A percentile compares a stretch with the other conserved stretches of the same genome.
phyloP scores from a whole-genome alignment of 1,284 basidiomycete genomes.

The Gymnopus androsaceus region DNA sequence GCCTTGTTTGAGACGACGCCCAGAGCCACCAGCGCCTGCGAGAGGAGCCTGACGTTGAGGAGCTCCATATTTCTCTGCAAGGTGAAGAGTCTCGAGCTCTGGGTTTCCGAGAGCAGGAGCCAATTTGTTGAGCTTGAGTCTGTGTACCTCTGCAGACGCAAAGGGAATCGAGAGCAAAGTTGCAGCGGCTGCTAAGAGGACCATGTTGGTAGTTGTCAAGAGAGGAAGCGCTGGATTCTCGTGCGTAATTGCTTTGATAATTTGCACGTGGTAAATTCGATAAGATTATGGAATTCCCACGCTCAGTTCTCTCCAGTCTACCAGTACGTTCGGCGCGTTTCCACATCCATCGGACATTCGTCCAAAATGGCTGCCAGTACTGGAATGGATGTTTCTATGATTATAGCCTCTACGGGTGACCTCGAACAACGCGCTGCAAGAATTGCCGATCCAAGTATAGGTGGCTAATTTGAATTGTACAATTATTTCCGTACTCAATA shows the following conservation, averaged over 20 bases:
- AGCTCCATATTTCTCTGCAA: conserved; percentile 86
- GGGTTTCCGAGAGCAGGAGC: conserved; percentile 63
- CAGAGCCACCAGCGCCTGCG: conserved; percentile 72
- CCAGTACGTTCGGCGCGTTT: too few relatives aligned
- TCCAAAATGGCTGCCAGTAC: conserved; percentile 15
- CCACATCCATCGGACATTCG: conserved; percentile 2
- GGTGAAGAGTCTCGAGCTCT: conserved; percentile 75
- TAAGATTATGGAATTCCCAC: too few relatives aligned
- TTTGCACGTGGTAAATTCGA: neutral
- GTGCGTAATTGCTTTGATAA: neutral
- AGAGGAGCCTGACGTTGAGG: conserved; percentile 64
- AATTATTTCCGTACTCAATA: neutral
- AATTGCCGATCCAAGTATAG: conserved; percentile 73
- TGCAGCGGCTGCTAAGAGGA: conserved; percentile 42
- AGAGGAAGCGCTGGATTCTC: neutral
- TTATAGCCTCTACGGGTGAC: conserved; percentile 41
- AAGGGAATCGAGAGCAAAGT: conserved; percentile 69
- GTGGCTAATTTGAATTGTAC: conserved; percentile 31
- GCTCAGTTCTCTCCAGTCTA: too few relatives aligned
- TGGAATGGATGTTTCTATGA: conserved; percentile 10
- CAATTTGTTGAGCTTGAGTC: conserved; percentile 86
- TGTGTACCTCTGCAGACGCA: conserved; percentile 73
- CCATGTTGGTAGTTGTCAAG: conserved; percentile 54
- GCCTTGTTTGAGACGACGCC: conserved; percentile 61
- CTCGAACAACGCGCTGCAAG: conserved; percentile 69